Evolutionary conservation across 257 asterid genomes (phyloP), one percentile per base, ranked within the genome.

Genomic region (Gynochthodes officinalis): DNA sequence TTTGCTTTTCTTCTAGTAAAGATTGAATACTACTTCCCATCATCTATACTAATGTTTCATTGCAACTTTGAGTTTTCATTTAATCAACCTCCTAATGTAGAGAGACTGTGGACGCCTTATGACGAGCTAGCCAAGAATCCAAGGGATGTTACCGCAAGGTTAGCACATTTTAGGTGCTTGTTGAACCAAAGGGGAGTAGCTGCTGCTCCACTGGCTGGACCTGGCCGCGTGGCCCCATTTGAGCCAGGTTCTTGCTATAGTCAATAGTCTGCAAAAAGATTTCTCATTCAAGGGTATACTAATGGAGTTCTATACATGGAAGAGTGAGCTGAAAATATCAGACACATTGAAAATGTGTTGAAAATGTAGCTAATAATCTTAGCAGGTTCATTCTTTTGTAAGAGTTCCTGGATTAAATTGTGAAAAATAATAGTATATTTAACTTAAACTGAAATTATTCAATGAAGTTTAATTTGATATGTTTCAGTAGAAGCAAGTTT

Each of bases 101-200:
- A 93, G 97, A 89, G 98, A 82, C 84, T 93, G 7, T 93, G 98
- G 97, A 87, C 96, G 0, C 74, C 89, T 61, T 80, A 76, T 35
- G 85, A 85, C 64, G 85, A 81, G 64, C 57, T 90, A 60, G 88
- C 93, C 9, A 86, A 85, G 83, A 79, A 89, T 74, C 89, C 95
- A 16, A 77, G 65, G 76, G 78, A 85, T 60, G 90, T 79, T 14
- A 64, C 75, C 63, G 76, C 71, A 19, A 84, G 98, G 67, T 70
- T 93, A 73, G 80, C 92, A 39, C 78, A 84, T 72, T 93, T 93
- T 65, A 79, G 98, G 85, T 93, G 98, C 72, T 71, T 93, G 72
- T 59, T 93, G 87, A 93, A 90, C 86, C 93, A 88, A 66, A 83
- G 98, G 76, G 98, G 98, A 61, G 90, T 93, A 11, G 97, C 93